Percentiles rank a stretch among this genome's conserved stretches.
These are phyloP conservation scores for Takashimella tepidaria DNA, from an alignment of 1,284 basidiomycete genomes.

Conservation along the genomic window DNA sequence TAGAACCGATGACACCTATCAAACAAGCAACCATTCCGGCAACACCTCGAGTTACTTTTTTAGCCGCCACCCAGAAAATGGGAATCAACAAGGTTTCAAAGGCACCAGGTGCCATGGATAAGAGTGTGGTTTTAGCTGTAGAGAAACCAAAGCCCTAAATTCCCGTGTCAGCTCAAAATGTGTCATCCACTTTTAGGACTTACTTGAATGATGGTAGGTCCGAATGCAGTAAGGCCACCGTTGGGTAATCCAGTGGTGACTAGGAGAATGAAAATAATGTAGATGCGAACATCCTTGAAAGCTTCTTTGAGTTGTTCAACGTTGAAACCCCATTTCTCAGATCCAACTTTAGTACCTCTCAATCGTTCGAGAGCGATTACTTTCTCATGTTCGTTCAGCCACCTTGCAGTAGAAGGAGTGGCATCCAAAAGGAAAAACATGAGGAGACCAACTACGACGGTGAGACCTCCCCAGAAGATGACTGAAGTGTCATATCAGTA, in stretches of 20 bases:
- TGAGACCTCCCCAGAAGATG: constrained; percentile 8
- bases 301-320: constrained; percentile 13
- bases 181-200: neutral
- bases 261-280: constrained; percentile 16
- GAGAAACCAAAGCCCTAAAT: constrained; percentile 27
- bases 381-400: constrained; percentile 23
- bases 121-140: constrained; percentile 26
- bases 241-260: constrained; percentile 16
- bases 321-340: constrained; percentile 14
- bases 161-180: neutral
- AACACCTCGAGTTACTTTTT: constrained; percentile 21
- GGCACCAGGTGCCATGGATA: constrained; percentile 33
- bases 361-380: constrained; percentile 20
- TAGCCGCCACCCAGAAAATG: constrained; percentile 22
- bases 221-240: constrained; percentile 24
- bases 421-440: constrained; percentile 4
- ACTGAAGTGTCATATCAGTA: constrained; percentile 1
- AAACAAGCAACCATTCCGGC: constrained; percentile 14
- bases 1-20: constrained; percentile 6
- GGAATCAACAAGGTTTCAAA: constrained; percentile 28
- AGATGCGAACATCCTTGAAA: constrained; percentile 14
- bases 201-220: constrained; percentile 29
- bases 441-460: constrained; percentile 5
- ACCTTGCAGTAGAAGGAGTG: constrained; percentile 11
- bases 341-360: constrained; percentile 5